Base-by-base conservation (phyloP, 2,329 filamentous ascomycete species). In the Ceratocystis albifundus region DNA sequence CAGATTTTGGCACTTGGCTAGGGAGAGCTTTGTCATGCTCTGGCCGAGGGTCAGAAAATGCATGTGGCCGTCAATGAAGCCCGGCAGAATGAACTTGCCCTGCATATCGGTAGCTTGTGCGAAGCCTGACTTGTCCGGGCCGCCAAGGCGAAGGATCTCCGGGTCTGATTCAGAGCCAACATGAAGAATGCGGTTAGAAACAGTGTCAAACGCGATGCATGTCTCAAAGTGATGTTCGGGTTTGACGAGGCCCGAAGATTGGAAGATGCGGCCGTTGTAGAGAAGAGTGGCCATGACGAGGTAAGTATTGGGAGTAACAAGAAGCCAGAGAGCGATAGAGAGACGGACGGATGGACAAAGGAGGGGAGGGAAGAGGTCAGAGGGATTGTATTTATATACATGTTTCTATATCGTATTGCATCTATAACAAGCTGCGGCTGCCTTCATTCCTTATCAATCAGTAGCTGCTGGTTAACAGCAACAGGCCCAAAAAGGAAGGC, bases 41-140 rank as follows among this genome's bases (percentile, higher is more conserved):
- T 83, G 80, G 0, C 82, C 82, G 0, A 83, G 75, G 8, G 81
- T 74, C 0, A 84, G 75, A 8, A 84, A 75, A 70, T 84, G 82
- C 73, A 83, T 77, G 68, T 84, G 82, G 4, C 80, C 81, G 67
- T 84, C 82, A 48, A 84, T 79, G 73, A 84, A 84, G 15, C 81
- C 78, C 0, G 82, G 82, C 1, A 84, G 74, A 2, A 84, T 74
- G 1, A 75, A 76, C 25, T 71, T 71, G 0, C 75, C 74, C 1
- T 62, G 64, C 2, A 77, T 65, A 41, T 77, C 72, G 76, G 77
- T 71, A 30, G 50, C 53, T 6, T 55, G 20, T 17, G 32, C 61
- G 45, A 65, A 63, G 48, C 62, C 62, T 17, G 64, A 66, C 28
- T 61, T 65, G 66, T 67, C 66, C 6, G 64, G 7, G 28, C 57